Conservation (phyloP, 345 rosid genomes). For the Linum tenue region DNA sequence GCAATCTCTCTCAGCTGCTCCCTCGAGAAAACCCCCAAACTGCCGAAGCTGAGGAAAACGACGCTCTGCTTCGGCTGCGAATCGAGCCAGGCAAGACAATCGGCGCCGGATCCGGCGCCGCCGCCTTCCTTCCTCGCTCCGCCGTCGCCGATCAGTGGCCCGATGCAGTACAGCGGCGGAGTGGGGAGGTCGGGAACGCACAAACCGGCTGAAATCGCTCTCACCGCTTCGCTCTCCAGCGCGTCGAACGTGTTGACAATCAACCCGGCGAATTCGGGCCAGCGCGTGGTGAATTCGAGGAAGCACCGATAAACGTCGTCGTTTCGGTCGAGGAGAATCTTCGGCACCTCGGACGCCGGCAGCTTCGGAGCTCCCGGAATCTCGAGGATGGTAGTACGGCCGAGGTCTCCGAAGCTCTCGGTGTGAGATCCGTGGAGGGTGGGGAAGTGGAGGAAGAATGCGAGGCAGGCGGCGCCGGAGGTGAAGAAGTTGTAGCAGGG, state of each 20-base stretch:
- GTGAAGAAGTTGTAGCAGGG: constrained; percentile 42
- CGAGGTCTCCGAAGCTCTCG: constrained; percentile 31
- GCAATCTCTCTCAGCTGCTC: constrained; percentile 40
- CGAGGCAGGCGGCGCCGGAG: constrained; percentile 32
- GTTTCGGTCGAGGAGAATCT: constrained; percentile 19
- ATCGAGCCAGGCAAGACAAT: constrained; percentile 11
- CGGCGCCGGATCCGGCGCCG: neutral
- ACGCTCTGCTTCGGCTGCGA: constrained; percentile 1
- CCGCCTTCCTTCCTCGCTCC: neutral
- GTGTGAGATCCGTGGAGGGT: constrained; percentile 24
- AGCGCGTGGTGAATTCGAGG: constrained; percentile 2
- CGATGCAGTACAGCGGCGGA: constrained; percentile 42
- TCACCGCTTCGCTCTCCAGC: constrained; percentile 35
- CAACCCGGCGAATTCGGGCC: constrained; percentile 34
- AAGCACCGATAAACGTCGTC: constrained; percentile 23
- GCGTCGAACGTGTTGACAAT: constrained; percentile 45
- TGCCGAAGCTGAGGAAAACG: constrained; percentile 35
- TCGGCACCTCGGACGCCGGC: constrained; percentile 22
- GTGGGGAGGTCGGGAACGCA: constrained; percentile 26
- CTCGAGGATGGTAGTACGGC: constrained; percentile 8
- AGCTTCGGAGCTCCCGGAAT: constrained; percentile 38
- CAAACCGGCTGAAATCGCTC: constrained; percentile 35
- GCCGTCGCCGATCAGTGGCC: constrained; percentile 33
- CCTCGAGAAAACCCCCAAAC: constrained; percentile 29
- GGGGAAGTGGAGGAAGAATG: constrained; percentile 23